A percentile compares a stretch with the other conserved stretches of the same genome.
Conservation (phyloP, 2,329 filamentous ascomycete species). For the Cladophialophora yegresii region DNA sequence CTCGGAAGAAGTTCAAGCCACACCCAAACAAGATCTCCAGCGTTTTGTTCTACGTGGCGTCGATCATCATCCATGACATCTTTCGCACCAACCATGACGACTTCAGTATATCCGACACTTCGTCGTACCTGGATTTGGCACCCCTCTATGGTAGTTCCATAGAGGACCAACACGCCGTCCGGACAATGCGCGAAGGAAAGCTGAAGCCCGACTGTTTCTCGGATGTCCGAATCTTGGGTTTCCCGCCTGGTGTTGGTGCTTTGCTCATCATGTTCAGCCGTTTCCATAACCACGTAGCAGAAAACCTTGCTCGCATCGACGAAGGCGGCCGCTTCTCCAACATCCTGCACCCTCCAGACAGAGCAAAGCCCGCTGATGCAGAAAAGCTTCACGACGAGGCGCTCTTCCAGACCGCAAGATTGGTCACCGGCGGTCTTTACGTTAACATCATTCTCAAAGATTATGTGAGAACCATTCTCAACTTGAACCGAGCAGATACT, state of each 20-base stretch:
- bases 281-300: constrained; percentile 70
- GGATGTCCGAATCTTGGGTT: constrained; percentile 64
- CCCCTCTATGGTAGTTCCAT: constrained; percentile 71
- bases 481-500: constrained; percentile 60
- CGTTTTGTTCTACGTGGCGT: constrained; percentile 73
- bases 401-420: constrained; percentile 59
- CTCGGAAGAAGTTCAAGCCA: constrained; percentile 61
- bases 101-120: constrained; percentile 65
- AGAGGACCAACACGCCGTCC: constrained; percentile 63
- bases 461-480: constrained; percentile 63
- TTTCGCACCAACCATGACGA: constrained; percentile 67
- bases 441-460: constrained; percentile 60
- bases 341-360: constrained; percentile 21
- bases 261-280: constrained; percentile 68
- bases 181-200: constrained; percentile 66
- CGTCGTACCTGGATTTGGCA: constrained; percentile 72
- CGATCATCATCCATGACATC: constrained; percentile 66
- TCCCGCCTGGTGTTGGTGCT: constrained; percentile 68
- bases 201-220: constrained; percentile 72
- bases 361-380: constrained; percentile 43
- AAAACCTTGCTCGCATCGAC: constrained; percentile 65
- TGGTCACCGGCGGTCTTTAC: constrained; percentile 58
- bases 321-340: constrained; percentile 61
- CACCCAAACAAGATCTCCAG: constrained; percentile 74
- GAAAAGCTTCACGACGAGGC: constrained; percentile 53